These are phyloP conservation scores for Talaromyces atroroseus DNA, from an alignment of 2,329 filamentous ascomycete genomes.

Conservation along the genomic window DNA sequence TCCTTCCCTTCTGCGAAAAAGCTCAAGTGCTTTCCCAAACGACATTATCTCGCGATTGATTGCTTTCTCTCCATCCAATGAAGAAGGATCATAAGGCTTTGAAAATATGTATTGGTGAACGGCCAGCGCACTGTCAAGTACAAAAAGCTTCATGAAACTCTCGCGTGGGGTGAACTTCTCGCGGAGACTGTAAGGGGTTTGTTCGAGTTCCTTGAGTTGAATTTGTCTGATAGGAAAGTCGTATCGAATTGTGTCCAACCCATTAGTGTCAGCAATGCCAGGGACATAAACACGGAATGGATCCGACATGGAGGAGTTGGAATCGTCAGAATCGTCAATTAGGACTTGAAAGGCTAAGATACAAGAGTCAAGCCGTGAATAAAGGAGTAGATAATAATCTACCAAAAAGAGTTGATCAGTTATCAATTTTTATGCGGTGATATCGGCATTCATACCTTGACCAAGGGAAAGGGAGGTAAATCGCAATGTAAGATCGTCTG, in stretches of 20 bases:
- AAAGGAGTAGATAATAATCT: constrained; percentile 37
- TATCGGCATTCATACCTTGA: constrained; percentile 24
- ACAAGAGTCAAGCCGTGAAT: constrained; percentile 34
- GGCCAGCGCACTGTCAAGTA: constrained; percentile 27
- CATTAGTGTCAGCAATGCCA: constrained; percentile 11
- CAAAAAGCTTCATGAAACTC: constrained; percentile 33
- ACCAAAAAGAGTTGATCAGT: constrained; percentile 9
- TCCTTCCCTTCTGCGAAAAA: background rate
- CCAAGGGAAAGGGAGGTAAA: constrained; percentile 29
- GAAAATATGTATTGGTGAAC: constrained; percentile 33
- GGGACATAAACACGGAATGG: constrained; percentile 30
- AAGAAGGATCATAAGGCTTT: constrained; percentile 11
- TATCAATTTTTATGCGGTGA: background rate
- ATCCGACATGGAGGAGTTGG: constrained; percentile 24
- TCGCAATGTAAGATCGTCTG: constrained; percentile 49
- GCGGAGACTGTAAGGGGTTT: constrained; percentile 17
- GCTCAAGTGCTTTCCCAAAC: constrained; percentile 9
- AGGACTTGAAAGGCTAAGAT: constrained; percentile 30
- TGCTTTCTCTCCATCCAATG: constrained; percentile 15
- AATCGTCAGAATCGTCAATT: constrained; percentile 17
- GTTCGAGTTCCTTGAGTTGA: constrained; percentile 28
- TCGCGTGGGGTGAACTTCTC: constrained; percentile 18
- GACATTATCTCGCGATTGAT: constrained; percentile 20
- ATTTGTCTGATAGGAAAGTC: constrained; percentile 25
- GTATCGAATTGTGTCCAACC: constrained; percentile 8